Percentiles rank a stretch among this genome's conserved stretches.
Conservation (phyloP, 2,329 filamentous ascomycete species). For the Alternaria consortialis region DNA sequence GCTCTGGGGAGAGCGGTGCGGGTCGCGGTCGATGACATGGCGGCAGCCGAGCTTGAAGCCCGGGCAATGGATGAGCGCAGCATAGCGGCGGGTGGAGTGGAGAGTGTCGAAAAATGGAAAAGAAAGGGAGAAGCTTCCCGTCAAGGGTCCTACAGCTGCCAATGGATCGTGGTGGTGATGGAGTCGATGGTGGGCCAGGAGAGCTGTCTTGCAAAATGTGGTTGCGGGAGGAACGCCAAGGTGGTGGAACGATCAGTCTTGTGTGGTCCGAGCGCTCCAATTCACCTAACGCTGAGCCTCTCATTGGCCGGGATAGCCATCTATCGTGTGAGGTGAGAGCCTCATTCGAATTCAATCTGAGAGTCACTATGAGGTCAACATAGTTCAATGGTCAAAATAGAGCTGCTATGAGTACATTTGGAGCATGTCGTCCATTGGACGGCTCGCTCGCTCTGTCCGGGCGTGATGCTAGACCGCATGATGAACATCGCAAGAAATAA, state of each 20-base stretch:
- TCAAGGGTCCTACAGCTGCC: constrained; percentile 47
- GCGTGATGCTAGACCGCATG: background rate
- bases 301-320: constrained; percentile 1
- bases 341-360: background rate
- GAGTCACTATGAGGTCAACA: background rate
- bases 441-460: background rate
- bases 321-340: background rate
- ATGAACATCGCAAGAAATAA: background rate
- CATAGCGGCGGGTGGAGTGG: constrained; percentile 52
- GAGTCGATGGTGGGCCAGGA: constrained; percentile 38
- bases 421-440: background rate
- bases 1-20: constrained; percentile 45
- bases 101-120: constrained; percentile 48
- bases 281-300: constrained; percentile 4
- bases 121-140: constrained; percentile 44
- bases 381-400: background rate
- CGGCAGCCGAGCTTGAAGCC: constrained; percentile 48
- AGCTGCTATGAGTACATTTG: background rate
- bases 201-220: constrained; percentile 31
- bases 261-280: constrained; percentile 7
- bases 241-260: constrained; percentile 20
- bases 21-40: constrained; percentile 46
- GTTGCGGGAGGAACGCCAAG: constrained; percentile 27
- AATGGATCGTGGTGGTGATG: constrained; percentile 50
- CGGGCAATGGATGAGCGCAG: constrained; percentile 52